Evolutionary conservation across 164 flowering plant species (phyloP), one percentile per base, ranked within the genome.

Genomic region (Vitis riparia): DNA sequence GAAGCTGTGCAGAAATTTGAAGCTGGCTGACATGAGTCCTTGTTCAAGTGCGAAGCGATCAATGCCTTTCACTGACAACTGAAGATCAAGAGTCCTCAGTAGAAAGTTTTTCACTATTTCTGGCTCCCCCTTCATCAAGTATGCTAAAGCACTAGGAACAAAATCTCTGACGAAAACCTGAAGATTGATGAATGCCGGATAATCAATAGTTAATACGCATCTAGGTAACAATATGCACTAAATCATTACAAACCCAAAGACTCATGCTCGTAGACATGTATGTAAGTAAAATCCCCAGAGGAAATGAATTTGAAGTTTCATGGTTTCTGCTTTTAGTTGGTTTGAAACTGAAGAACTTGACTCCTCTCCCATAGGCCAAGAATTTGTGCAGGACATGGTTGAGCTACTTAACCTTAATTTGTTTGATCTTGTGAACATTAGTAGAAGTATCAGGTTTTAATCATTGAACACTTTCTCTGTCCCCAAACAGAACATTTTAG

Each of bases 81-180:
- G 80, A 67, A 78, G 80, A 29, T 73, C 75, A 11, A 74, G 70
- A 0, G 77, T 78, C 59, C 65, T 78, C 19, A 74, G 23, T 6
- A 78, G 66, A 71, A 78, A 74, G 30, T 74, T 74, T 53, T 74
- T 78, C 16, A 74, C 80, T 32, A 78, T 74, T 14, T 78, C 80
- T 0, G 80, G 75, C 69, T 78, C 75, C 1, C 77, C 77, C 48
- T 78, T 78, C 77, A 74, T 78, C 11, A 74, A 60, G 32, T 70
- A 74, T 16, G 80, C 77, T 30, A 78, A 30, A 2, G 77, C 80
- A 71, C 80, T 78, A 4, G 80, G 80, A 11, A 78, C 77, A 64
- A 78, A 78, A 74, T 78, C 80, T n/a, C 75, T 55, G 6, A 77
- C 77, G 59, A 77, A 77, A 51, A 78, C 75, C 80, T 71, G 62